Evolutionary conservation across 2,329 filamentous ascomycete genomes (phyloP), one percentile per base, ranked within the genome.

Genomic region (Boeremia lycopersici): DNA sequence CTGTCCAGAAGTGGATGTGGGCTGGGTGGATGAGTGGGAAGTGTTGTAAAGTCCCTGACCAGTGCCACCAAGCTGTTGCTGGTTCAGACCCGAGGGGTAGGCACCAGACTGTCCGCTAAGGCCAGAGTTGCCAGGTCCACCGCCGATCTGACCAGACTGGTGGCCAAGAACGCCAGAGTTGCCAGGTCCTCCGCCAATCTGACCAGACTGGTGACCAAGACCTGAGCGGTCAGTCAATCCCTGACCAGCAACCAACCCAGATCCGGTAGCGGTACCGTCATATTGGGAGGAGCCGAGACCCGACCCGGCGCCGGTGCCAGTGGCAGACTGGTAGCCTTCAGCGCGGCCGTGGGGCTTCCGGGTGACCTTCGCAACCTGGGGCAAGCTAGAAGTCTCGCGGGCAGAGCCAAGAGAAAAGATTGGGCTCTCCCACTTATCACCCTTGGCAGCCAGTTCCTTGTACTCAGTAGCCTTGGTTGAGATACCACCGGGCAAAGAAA

Each of bases 391-490:
- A 36, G 90, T 91, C 77, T 88, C 87, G 50, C 84, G 81, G 10
- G 93, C 92, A 38, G 79, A 84, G 42, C 95, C 93, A 65, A 98
- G 89, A 56, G 86, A 88, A 81, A 99, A 99, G 69, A 99, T 86
- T 9, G 93, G 91, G 57, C 90, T 96, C 81, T 96, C 89, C 95
- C 95, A 99, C 75, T 87, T 88, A 51, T 96, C 90, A 47, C 95
- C 95, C 85, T 95, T 91, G 63, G 81, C 82, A 8, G 93, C 91
- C 53, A 96, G 83, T 19, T 97, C 86, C 79, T 87, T 91, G 83
- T 96, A 98, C 76, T 96, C 91, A 23, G 91, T 96, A 9, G 93
- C 93, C 85, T 96, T 97, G 79, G 86, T 88, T 65, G 90, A 95
- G 74, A 97, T 93, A 50, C 92, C 93, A 29, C 90, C 90, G 25